Percentiles rank a stretch among this genome's conserved stretches.
phyloP scores from a whole-genome alignment of 23 red algal genomes.

The Gracilaria gracilis region DNA sequence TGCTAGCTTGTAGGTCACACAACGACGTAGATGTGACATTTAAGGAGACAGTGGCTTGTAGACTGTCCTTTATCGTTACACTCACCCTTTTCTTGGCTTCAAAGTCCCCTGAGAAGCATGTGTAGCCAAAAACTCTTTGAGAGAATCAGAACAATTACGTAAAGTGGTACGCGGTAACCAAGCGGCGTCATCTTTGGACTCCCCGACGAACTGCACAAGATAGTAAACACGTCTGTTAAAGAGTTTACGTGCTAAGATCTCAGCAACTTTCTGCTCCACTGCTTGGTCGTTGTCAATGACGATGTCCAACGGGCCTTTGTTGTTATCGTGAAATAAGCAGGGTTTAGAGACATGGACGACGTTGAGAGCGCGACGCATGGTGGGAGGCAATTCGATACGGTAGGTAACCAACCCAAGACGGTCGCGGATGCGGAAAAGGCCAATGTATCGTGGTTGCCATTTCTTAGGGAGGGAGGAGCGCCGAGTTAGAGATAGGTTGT shows the following conservation, averaged over 20 bases:
- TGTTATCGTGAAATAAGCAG: neutral
- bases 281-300: neutral
- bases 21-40: too few species aligned
- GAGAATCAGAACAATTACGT: too few species aligned
- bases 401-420: neutral
- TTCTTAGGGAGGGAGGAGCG: neutral
- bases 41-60: too few species aligned
- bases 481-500: neutral
- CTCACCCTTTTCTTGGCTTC: too few species aligned
- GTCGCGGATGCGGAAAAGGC: neutral
- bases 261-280: neutral
- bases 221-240: neutral
- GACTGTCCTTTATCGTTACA: too few species aligned
- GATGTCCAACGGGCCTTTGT: neutral
- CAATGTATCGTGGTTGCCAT: constrained; percentile 13
- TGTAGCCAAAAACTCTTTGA: too few species aligned
- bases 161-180: neutral
- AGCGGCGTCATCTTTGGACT: neutral
- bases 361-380: neutral
- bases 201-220: neutral
- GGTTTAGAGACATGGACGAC: constrained; percentile 19
- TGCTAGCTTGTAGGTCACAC: too few species aligned
- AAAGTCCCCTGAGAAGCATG: too few species aligned
- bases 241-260: neutral
- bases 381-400: constrained; percentile 16